A percentile compares a stretch with the other conserved stretches of the same genome.
phyloP scores from a whole-genome alignment of 2,329 filamentous ascomycete species.

The Bipolaris bicolor region DNA sequence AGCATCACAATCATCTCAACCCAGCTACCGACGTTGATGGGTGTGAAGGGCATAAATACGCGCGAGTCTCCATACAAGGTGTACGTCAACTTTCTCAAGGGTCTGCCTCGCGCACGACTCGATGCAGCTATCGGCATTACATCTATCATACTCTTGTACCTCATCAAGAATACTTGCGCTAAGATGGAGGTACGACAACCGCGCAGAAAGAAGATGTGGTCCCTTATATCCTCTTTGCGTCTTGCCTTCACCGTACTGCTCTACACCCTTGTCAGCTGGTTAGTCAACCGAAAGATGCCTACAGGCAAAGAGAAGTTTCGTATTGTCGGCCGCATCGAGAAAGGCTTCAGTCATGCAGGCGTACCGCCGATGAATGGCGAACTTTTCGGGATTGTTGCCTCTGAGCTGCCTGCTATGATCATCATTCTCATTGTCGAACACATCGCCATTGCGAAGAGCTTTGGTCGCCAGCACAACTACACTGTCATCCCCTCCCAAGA shows the following conservation, averaged over 20 bases:
- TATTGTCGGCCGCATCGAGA: slow-evolving; percentile 76
- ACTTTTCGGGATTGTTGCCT: slow-evolving; percentile 70
- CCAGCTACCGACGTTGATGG: slow-evolving; percentile 80
- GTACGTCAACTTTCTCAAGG: slow-evolving; percentile 80
- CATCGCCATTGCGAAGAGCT: slow-evolving; percentile 93
- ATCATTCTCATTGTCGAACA: slow-evolving; percentile 94
- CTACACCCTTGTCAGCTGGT: slow-evolving; percentile 86
- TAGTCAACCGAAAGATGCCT: slow-evolving; percentile 65
- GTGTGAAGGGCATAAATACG: slow-evolving; percentile 75
- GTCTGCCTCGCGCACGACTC: slow-evolving; percentile 69
- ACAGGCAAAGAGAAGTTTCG: slow-evolving; percentile 60
- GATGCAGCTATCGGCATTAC: slow-evolving; percentile 90
- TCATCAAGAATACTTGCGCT: slow-evolving; percentile 61
- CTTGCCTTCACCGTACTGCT: slow-evolving; percentile 87
- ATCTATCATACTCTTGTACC: slow-evolving; percentile 77
- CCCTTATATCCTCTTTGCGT: slow-evolving; percentile 85
- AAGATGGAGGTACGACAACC: slow-evolving; percentile 71
- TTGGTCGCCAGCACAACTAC: slow-evolving; percentile 91
- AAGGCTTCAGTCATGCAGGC: slow-evolving; percentile 80
- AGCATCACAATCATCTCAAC: slow-evolving; percentile 86
- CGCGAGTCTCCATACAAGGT: slow-evolving; percentile 80
- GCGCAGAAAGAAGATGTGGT: slow-evolving; percentile 71
- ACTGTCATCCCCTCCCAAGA: slow-evolving; percentile 92
- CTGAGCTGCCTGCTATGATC: slow-evolving; percentile 78
- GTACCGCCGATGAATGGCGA: slow-evolving; percentile 69